A percentile compares a stretch with the other conserved stretches of the same genome.
phyloP scores from a whole-genome alignment of 2,329 filamentous ascomycete species.

The Penicillium sumatraense region DNA sequence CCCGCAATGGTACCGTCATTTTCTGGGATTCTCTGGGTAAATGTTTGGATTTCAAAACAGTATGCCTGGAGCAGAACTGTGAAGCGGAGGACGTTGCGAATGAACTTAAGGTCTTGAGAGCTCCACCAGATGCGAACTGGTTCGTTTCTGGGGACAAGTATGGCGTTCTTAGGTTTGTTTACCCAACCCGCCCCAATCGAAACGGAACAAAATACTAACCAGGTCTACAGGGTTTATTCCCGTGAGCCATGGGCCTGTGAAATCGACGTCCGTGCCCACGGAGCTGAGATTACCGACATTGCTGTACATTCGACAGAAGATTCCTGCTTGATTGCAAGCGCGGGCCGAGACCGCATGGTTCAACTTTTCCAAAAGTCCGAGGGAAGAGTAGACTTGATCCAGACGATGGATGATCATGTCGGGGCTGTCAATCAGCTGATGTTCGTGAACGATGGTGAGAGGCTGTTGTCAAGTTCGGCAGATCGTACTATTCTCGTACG shows the following conservation, averaged over 20 bases:
- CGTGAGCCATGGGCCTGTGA: slow-evolving; percentile 62
- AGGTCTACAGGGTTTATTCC: slow-evolving; percentile 32
- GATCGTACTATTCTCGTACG: slow-evolving; percentile 87
- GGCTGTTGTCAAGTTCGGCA: slow-evolving; percentile 81
- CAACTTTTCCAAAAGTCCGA: slow-evolving; percentile 76
- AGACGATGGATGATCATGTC: slow-evolving; percentile 90
- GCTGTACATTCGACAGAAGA: slow-evolving; percentile 68
- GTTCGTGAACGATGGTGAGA: slow-evolving; percentile 71
- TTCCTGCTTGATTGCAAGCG: slow-evolving; percentile 74
- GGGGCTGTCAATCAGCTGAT: slow-evolving; percentile 80
- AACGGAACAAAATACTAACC: neutral
- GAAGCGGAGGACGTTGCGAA: slow-evolving; percentile 52
- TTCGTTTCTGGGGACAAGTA: slow-evolving; percentile 85
- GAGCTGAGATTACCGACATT: slow-evolving; percentile 82
- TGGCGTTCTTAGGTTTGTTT: slow-evolving; percentile 69
- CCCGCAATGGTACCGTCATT: slow-evolving; percentile 75
- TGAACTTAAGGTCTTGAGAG: slow-evolving; percentile 62
- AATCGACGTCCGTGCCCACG: slow-evolving; percentile 82
- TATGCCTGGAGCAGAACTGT: slow-evolving; percentile 69
- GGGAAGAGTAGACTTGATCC: slow-evolving; percentile 74
- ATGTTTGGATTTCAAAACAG: slow-evolving; percentile 65
- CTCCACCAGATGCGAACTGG: slow-evolving; percentile 65
- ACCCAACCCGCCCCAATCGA: neutral
- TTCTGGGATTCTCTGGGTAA: slow-evolving; percentile 81
- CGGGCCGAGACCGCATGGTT: slow-evolving; percentile 86